Conservation (phyloP, 805 yeast species). For the Candida ortonii region DNA sequence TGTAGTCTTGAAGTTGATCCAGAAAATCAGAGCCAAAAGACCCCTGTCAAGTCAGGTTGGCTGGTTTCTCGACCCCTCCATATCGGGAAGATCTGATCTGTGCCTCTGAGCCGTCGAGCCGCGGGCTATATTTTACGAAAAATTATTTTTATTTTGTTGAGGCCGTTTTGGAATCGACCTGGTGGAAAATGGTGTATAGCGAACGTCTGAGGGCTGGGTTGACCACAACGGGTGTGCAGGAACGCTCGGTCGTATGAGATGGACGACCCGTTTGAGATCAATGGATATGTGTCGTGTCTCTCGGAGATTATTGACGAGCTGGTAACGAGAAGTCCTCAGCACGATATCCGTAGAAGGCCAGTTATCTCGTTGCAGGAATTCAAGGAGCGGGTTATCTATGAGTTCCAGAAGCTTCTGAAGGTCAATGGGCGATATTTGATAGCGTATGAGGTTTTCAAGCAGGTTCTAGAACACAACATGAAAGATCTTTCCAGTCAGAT, state of each 20-base stretch:
- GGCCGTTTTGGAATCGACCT: too few relatives aligned
- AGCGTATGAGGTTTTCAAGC: conserved; percentile 16
- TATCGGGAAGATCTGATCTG: conserved; percentile 12
- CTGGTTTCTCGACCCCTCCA: conserved; percentile 14
- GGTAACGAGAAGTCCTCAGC: conserved; percentile 16
- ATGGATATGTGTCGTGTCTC: conserved; percentile 4
- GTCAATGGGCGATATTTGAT: conserved; percentile 16
- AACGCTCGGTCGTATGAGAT: conserved; percentile 3
- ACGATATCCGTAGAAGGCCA: conserved; percentile 22
- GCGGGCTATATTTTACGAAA: too few relatives aligned
- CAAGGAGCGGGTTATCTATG: conserved; percentile 20
- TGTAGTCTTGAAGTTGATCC: too few relatives aligned
- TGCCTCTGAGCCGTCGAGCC: conserved; percentile 1
- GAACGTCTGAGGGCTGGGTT: too few relatives aligned
- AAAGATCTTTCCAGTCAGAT: conserved; percentile 16
- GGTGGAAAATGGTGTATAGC: too few relatives aligned
- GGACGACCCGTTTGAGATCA: conserved; percentile 2
- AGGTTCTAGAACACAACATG: conserved; percentile 4
- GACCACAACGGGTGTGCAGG: too few relatives aligned
- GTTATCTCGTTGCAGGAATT: conserved; percentile 22
- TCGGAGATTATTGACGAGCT: conserved; percentile 14
- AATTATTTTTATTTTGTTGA: too few relatives aligned
- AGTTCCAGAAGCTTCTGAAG: conserved; percentile 15
- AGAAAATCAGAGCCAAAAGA: too few relatives aligned
- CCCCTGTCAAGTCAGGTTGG: conserved; percentile 7